Evolutionary conservation across 1,284 basidiomycete genomes (phyloP), one percentile per base, ranked within the genome.

Genomic region (Tylopilus sp.): DNA sequence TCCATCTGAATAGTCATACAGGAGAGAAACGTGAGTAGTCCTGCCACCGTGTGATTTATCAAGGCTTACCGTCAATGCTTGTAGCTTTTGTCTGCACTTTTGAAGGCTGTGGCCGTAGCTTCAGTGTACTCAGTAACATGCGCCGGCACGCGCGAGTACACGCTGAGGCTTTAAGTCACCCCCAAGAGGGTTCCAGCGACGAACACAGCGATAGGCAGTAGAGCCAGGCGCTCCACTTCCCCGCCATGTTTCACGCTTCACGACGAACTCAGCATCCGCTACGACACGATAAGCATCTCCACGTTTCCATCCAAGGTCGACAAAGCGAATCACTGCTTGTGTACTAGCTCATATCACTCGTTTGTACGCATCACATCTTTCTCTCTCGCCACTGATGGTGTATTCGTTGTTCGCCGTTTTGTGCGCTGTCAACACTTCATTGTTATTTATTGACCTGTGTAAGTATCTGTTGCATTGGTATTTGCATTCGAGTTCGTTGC

Each of bases 61-160:
- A 29, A 33, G 17, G 37, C 52, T 44, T 46, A 60, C 40, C 35
- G 21, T 46, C 35, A 38, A 42, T 39, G 4, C 39, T 17, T 53
- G 46, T 67, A 90, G 88, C 88, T 17, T 89, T 86, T 69, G 71
- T 77, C 48, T 91, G 88, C 65, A 81, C 87, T 14, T 78, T 82
- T 50, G 80, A 83, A 53, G 80, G 79, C 52, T 91, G 88, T 67
- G 84, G 85, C 8, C 81, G 88, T 46, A 82, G 82, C 62, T 91
- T 91, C 69, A 89, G 86, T 64, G 88, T 91, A 47, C 79, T 89
- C 62, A 89, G 86, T 66, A 91, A 91, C 72, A 91, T 91, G 88
- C 83, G 88, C 53, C 76, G 88, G 50, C 88, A 91, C 65, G 81
- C 85, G 50, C 80, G 87, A 51, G 83, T 85, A 20, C 87, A 90